Evolutionary conservation across 352 stramenopile genomes (phyloP), one percentile per base, ranked within the genome.

Genomic region (Pythium biforme): DNA sequence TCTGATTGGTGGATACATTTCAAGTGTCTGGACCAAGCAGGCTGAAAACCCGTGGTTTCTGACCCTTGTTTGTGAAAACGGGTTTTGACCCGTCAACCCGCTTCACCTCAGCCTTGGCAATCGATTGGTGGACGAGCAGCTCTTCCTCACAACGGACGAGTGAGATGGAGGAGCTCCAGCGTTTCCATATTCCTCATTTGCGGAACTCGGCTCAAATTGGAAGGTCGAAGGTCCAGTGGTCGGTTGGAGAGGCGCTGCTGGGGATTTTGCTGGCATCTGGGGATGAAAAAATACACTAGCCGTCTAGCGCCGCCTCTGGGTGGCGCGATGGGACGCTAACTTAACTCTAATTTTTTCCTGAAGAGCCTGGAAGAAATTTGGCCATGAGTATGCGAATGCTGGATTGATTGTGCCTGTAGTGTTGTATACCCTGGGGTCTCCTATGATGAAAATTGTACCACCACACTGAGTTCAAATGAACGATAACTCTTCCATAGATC

Each of bases 341-440:
- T 63, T 75, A 89, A 61, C 81, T 90, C 81, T 90, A 90, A 90
- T 90, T 90, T 90, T 90, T 90, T 90, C 78, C 81, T 88, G 81
- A 90, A 80, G 80, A 88, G 58, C 64, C 55, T 41, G 23, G 17
- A 26, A 56, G 2, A 40, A 34, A n/a, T n/a, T n/a, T n/a, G n/a
- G 37, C 12, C 8, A 56, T 47, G 31, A 34, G 33, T 41, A 40
- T 62, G 45, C 33, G 34, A 33, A 34, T 67, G 12, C 55, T 52
- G 56, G 31, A 34, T 34, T 5, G 5, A 10, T 34, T 34, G 31
- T 10, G 10, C 31, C 5, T 34, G 31, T 34, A 10, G 5, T n/a
- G 14, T 40, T 33, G 47, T 69, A 50, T 56, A 43, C 45, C 45
- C 15, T 50, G 43, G 62, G 62, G 62, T 51, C 26, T 87, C 74